Evolutionary conservation across 805 yeast species (phyloP).

Genomic region (Naumovozyma baii): DNA sequence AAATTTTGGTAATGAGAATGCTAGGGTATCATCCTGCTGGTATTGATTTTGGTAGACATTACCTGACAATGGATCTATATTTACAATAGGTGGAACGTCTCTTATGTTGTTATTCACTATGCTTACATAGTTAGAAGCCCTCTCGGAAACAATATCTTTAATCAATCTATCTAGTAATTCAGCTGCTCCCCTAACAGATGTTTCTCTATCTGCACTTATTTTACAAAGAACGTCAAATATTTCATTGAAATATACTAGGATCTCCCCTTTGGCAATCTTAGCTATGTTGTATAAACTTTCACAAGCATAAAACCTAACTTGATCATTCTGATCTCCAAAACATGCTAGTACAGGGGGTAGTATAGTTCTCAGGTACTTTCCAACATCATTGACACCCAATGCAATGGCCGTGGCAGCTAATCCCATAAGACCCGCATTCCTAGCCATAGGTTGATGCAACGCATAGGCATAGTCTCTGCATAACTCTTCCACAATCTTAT

Average conservation of each 20-base stretch:
- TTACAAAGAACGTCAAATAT: slow-evolving; percentile 87
- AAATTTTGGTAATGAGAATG: slow-evolving; percentile 78
- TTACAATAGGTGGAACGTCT: slow-evolving; percentile 35
- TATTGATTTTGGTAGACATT: slow-evolving; percentile 51
- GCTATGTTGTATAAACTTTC: slow-evolving; percentile 93
- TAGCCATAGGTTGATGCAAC: slow-evolving; percentile 73
- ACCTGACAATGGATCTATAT: slow-evolving; percentile 44
- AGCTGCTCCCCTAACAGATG: slow-evolving; percentile 90
- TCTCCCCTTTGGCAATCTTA: slow-evolving; percentile 93
- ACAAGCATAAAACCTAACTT: slow-evolving; percentile 94
- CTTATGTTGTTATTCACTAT: slow-evolving; percentile 45
- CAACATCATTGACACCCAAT: slow-evolving; percentile 73
- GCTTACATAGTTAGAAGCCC: slow-evolving; percentile 80
- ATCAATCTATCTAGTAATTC: slow-evolving; percentile 82
- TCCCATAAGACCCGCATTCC: slow-evolving; percentile 94
- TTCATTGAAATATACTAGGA: slow-evolving; percentile 83
- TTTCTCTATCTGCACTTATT: slow-evolving; percentile 82
- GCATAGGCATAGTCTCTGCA: slow-evolving; percentile 73
- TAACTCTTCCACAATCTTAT: slow-evolving; percentile 57
- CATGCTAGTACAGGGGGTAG: slow-evolving; percentile 91
- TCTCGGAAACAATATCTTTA: slow-evolving; percentile 91
- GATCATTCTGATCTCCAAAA: slow-evolving; percentile 94
- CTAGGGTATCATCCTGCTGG: slow-evolving; percentile 40
- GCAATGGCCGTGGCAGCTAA: slow-evolving; percentile 94
- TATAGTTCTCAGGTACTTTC: slow-evolving; percentile 71